Evolutionary conservation across 306 rosid genomes (phyloP), one percentile per base, ranked within the genome.

Genomic region (Arachis stenosperma): DNA sequence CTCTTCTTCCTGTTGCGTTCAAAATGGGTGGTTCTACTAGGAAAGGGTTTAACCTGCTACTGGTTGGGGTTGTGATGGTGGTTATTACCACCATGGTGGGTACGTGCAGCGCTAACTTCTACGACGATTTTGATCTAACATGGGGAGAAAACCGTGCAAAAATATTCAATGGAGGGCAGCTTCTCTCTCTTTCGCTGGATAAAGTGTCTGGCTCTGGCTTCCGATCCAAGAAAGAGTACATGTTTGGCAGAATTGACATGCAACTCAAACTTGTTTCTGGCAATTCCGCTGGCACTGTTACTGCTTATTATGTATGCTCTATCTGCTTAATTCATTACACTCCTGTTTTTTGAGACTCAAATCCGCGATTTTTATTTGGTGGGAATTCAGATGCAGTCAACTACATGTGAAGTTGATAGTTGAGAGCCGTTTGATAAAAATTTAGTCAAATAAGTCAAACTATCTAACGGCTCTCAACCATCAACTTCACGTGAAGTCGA

Each of bases 241-340:
- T 87, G 0, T 92, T 88, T 67, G 96, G 95, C 1, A 83, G 96
- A 41, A 88, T 92, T 37, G 96, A 90, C 75, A 87, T 92, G 98
- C 96, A 92, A 67, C 98, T 90, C 75, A 92, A 88, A 82, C 98
- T 92, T 22, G 96, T 92, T 37, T 80, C 98, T 11, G 98, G 98
- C 8, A 92, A 88, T 81, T 92, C 98, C 41, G 96, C 93, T 2
- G 93, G 96, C 75, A 90, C 98, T 0, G 96, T 90, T 27, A 90
- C 96, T 58, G 96, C 96, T 65, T 92, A 92, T 70, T 92, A 92
- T 68, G 96, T 90, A 82, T 5, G 78, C 69, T 51, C 27, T 2
- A 52, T 13, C 13, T 3, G 8, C 6, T 52, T 52, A 3, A 12
- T 12, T 9, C 11, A 8, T 0, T 3, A 8, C 11, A 8, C 11